Base-by-base conservation (phyloP, 2,329 filamentous ascomycete species). In the Pestalotiopsis sp. region DNA sequence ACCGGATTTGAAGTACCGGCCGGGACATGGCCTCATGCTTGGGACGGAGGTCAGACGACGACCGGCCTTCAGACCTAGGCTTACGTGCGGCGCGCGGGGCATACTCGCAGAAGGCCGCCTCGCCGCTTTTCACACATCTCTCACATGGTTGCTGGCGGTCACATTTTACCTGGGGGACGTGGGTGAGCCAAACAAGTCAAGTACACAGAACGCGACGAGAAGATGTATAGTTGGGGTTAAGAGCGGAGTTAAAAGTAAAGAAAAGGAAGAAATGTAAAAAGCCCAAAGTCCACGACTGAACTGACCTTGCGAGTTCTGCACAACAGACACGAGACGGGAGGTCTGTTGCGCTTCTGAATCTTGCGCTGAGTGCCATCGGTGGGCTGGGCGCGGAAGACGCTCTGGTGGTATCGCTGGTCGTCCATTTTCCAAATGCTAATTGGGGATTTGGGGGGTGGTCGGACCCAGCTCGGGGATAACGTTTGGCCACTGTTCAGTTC, bases 141-240 rank as follows among this genome's bases (percentile, higher is more conserved):
- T 78, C 77, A 73, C 80, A 82, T n/a, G 80, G 80, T 59, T 79
- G 74, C 65, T 79, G 75, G 49, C 80, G 78, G 69, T 82, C 80
- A 72, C 80, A 82, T 78, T 81, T 82, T 60, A 80, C 76, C 73
- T 75, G 77, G 65, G 45, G 27, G 52, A 36, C 7, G 31, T 66
- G 58, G 59, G 65, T 67, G 13, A 62, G 59, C 59, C 59, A 39
- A 62, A 11, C 59, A 62, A 36, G 17, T 25, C 59, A 62, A 36
- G 6, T 62, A 39, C 59, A 52, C 45, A 25, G n/a, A 59, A 59
- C 14, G 57, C 27, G n/a, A 23, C 7, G 1, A 23, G 23, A 36
- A 27, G 31, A 11, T 36, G 20, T 2, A 59, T 23, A 36, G 23
- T n/a, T 36, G 11, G 5, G 57, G 23, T 14, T 4, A 36, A 11